Evolutionary conservation across 2,329 filamentous ascomycete species (phyloP).

Genomic region (Ophiocordyceps camponoti-floridani): DNA sequence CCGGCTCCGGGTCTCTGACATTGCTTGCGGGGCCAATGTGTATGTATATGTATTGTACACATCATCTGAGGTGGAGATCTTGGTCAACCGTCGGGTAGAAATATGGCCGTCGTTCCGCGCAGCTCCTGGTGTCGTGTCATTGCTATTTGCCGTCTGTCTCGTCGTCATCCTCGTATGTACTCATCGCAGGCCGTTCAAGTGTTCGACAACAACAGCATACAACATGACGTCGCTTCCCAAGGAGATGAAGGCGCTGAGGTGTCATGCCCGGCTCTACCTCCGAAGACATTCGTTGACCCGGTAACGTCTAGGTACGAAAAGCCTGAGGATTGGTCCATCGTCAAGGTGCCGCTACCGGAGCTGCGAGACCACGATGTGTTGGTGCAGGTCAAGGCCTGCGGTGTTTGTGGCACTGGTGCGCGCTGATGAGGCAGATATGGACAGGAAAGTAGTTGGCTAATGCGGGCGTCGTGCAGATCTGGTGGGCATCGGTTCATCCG

Average conservation of each 20-base stretch:
- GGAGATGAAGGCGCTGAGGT: conserved; percentile 46
- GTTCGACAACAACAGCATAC: too few relatives aligned
- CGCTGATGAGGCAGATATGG: conserved; percentile 4
- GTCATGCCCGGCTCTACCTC: conserved; percentile 9
- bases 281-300: too few relatives aligned
- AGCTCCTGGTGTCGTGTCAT: too few relatives aligned
- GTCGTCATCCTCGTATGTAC: too few relatives aligned
- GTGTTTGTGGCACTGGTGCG: conserved; percentile 40
- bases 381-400: conserved; percentile 50
- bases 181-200: too few relatives aligned
- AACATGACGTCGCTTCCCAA: conserved; percentile 24
- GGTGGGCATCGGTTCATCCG: conserved; percentile 7
- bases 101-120: too few relatives aligned
- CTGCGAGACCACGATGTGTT: conserved; percentile 41
- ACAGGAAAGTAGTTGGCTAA: background rate
- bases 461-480: conserved; percentile 13
- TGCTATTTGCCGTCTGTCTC: too few relatives aligned
- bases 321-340: conserved; percentile 41
- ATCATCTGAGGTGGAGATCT: too few relatives aligned
- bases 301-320: conserved; percentile 32
- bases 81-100: too few relatives aligned
- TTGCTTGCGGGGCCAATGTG: too few relatives aligned
- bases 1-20: too few relatives aligned
- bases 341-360: conserved; percentile 42
- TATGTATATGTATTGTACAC: too few relatives aligned